These are phyloP conservation scores for Discostella pseudostelligera DNA, from an alignment of 108 stramenopile genomes.

Conservation along the genomic window DNA sequence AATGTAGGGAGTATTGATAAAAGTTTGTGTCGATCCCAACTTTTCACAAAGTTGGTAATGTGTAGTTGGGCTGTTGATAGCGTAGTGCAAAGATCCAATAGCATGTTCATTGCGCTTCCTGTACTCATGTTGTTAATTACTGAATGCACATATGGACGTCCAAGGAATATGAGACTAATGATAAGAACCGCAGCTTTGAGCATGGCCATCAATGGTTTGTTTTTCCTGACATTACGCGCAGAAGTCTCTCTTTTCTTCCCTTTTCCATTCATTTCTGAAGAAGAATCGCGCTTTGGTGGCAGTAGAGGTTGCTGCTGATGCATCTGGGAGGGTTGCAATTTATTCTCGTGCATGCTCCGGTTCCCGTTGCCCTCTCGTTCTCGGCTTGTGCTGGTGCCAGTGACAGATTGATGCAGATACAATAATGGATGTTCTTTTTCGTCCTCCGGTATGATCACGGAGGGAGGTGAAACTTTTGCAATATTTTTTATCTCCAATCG, in stretches of 20 bases:
- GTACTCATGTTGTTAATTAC: neutral
- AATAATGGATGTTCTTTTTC: constrained; percentile 9
- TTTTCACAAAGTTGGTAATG: neutral
- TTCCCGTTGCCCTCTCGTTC: constrained; percentile 1
- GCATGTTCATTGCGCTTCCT: neutral
- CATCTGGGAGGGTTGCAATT: neutral
- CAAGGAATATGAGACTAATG: neutral
- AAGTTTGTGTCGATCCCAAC: neutral
- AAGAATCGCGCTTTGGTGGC: neutral
- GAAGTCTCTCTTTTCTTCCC: too few species aligned
- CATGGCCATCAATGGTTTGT: neutral
- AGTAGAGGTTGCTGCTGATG: neutral
- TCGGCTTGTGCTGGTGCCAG: neutral
- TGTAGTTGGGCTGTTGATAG: neutral
- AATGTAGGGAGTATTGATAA: neutral
- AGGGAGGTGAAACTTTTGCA: too few species aligned
- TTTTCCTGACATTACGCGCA: neutral
- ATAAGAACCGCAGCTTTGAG: neutral
- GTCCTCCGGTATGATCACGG: neutral
- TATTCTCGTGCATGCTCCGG: neutral
- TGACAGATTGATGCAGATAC: constrained; percentile 13
- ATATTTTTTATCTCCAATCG: too few species aligned
- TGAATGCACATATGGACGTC: neutral
- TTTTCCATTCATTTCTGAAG: too few species aligned
- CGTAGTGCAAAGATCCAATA: neutral